A percentile compares a stretch with the other conserved stretches of the same genome.
These are phyloP conservation scores for Camellia granthamiana DNA, from an alignment of 148 eudicot genomes.

Conservation along the genomic window DNA sequence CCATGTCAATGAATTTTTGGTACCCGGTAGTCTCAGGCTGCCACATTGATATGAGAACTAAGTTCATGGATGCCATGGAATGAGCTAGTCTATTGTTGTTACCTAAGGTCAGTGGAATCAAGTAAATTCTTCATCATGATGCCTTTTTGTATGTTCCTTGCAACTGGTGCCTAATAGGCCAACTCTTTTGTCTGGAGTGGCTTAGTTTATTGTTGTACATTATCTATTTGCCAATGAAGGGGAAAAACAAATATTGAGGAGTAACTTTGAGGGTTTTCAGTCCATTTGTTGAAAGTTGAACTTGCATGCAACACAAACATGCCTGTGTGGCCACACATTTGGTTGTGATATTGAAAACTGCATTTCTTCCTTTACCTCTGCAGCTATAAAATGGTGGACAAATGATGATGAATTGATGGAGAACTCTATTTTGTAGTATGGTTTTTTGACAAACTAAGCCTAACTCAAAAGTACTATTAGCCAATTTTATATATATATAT, in stretches of 20 bases:
- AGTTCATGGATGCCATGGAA: neutral
- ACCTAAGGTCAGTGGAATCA: neutral
- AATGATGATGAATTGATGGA: conserved; percentile 1
- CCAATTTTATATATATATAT: neutral
- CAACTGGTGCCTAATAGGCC: neutral
- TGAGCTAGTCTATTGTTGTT: neutral
- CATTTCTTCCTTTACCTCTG: neutral
- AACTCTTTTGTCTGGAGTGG: neutral
- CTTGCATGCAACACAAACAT: neutral
- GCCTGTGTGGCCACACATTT: neutral
- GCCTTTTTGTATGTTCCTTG: neutral
- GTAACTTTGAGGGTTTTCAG: neutral
- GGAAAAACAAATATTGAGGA: neutral
- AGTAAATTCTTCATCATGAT: neutral
- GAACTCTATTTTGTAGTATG: neutral
- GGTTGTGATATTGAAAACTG: neutral
- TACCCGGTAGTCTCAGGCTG: neutral
- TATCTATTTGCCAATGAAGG: neutral
- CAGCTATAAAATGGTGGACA: neutral
- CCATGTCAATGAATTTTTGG: too few relatives aligned
- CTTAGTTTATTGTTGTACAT: neutral
- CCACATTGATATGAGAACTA: neutral
- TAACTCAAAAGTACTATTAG: neutral
- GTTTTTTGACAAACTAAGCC: neutral
- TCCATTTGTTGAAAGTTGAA: conserved; percentile 5